Conservation (phyloP, 495 filamentous ascomycete species). For the Talaromyces borbonicus region DNA sequence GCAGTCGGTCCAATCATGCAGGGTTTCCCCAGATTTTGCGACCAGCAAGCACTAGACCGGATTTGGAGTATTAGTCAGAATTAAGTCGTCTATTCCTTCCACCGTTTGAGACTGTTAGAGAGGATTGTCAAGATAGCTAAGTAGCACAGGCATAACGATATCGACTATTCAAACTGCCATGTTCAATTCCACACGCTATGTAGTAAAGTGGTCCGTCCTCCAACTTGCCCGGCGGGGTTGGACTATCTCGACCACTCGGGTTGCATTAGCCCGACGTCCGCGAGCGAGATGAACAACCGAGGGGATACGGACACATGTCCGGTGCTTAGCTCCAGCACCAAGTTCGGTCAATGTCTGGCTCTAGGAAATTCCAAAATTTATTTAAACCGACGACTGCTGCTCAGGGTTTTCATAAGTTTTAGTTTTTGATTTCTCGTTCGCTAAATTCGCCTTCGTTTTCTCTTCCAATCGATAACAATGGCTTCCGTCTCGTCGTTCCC, state of each 20-base stretch:
- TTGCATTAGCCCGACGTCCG: slow-evolving; percentile 4
- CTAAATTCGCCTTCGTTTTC: not conserved
- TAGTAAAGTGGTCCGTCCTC: too few relatives aligned
- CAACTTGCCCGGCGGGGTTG: slow-evolving; percentile 4
- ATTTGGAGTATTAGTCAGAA: too few relatives aligned
- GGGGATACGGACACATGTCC: not conserved
- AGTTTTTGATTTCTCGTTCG: not conserved
- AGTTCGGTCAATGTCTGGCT: too few relatives aligned
- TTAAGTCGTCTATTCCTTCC: too few relatives aligned
- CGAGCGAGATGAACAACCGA: too few relatives aligned
- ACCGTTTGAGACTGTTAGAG: too few relatives aligned
- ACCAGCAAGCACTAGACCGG: not conserved
- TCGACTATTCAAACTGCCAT: too few relatives aligned
- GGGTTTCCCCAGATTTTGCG: slow-evolving; percentile 2
- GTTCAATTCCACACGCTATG: too few relatives aligned
- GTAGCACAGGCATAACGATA: too few relatives aligned
- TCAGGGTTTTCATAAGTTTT: not conserved
- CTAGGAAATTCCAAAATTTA: not conserved
- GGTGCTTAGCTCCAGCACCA: not conserved
- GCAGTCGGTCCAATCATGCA: not conserved
- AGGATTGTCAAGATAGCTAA: too few relatives aligned
- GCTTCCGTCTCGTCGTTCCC: slow-evolving; percentile 27
- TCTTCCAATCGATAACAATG: slow-evolving; percentile 17
- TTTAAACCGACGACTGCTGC: not conserved
- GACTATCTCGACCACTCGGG: slow-evolving; percentile 1